These are phyloP conservation scores for Blastobotrys peoriensis DNA, from an alignment of 805 yeast species.

Conservation along the genomic window DNA sequence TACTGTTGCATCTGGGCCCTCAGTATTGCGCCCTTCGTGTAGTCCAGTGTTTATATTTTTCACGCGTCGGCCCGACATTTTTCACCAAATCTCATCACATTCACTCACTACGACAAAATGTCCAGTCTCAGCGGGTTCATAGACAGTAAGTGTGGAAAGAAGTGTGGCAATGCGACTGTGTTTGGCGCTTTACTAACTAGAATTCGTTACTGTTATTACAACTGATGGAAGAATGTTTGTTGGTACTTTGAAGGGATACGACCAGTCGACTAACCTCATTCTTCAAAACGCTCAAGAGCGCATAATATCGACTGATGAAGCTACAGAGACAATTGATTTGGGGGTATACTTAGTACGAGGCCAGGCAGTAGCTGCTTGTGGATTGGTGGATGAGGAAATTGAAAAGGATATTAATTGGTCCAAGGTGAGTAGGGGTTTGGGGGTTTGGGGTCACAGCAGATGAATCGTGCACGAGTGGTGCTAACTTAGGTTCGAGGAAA, in stretches of 20 bases:
- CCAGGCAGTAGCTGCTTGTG: constrained; percentile 31
- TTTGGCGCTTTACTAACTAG: constrained; percentile 7
- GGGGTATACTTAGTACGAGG: constrained; percentile 34
- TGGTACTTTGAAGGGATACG: constrained; percentile 33
- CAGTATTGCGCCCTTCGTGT: too few relatives aligned
- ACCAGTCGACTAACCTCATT: constrained; percentile 32
- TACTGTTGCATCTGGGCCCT: too few relatives aligned
- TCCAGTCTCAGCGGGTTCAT: constrained; percentile 21
- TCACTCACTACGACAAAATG: too few relatives aligned
- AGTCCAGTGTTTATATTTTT: too few relatives aligned
- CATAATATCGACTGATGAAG: constrained; percentile 23
- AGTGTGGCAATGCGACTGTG: background rate
- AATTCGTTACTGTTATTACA: constrained; percentile 27
- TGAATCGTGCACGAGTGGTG: constrained; percentile 1
- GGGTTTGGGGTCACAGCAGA: constrained; percentile 1
- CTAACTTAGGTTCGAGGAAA: constrained; percentile 4
- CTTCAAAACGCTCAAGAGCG: constrained; percentile 27
- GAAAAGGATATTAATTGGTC: constrained; percentile 32
- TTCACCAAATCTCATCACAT: too few relatives aligned
- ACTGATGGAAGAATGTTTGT: constrained; percentile 31
- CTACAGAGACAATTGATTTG: constrained; percentile 22
- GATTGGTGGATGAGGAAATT: constrained; percentile 27
- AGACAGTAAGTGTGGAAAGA: constrained; percentile 16
- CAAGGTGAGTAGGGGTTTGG: constrained; percentile 23
- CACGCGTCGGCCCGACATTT: too few relatives aligned